phyloP scores from a whole-genome alignment of 2,329 filamentous ascomycete genomes.

The Phyllosticta citriasiana region DNA sequence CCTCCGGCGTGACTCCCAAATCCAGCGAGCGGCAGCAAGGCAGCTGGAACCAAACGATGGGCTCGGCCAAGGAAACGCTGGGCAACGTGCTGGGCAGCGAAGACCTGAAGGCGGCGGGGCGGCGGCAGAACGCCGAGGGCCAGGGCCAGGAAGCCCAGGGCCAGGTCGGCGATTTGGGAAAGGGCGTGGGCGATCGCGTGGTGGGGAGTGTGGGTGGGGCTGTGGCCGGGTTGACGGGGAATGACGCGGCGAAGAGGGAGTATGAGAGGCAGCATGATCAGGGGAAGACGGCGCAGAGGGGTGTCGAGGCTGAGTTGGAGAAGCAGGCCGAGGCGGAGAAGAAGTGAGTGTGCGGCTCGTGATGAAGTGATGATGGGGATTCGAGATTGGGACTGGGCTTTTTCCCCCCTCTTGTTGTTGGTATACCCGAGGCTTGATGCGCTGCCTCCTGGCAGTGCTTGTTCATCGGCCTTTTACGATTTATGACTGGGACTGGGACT shows the following conservation, averaged over 20 bases:
- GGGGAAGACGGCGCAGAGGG: constrained; percentile 76
- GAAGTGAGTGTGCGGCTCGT: neutral
- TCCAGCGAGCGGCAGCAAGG: constrained; percentile 62
- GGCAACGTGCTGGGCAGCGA: constrained; percentile 69
- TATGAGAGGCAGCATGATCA: constrained; percentile 63
- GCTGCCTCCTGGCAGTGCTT: neutral
- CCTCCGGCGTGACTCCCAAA: constrained; percentile 63
- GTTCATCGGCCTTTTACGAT: neutral
- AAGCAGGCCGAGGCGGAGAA: constrained; percentile 49
- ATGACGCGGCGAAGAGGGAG: constrained; percentile 53
- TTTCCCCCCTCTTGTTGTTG: neutral
- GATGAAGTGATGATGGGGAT: neutral
- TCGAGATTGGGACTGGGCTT: neutral
- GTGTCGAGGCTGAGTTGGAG: constrained; percentile 70
- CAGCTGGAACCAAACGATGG: constrained; percentile 81
- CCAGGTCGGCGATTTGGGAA: constrained; percentile 64
- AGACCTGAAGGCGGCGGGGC: constrained; percentile 62
- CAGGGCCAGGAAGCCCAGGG: constrained; percentile 75
- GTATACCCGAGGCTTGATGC: neutral
- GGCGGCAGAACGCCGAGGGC: constrained; percentile 68
- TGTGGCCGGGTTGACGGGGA: constrained; percentile 62
- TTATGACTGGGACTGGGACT: neutral
- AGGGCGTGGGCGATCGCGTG: constrained; percentile 48
- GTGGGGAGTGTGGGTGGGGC: constrained; percentile 62
- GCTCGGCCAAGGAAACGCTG: constrained; percentile 70